A percentile compares a stretch with the other conserved stretches of the same genome.
phyloP scores from a whole-genome alignment of 2,329 filamentous ascomycete genomes.

The Colletotrichum cordylinicola region DNA sequence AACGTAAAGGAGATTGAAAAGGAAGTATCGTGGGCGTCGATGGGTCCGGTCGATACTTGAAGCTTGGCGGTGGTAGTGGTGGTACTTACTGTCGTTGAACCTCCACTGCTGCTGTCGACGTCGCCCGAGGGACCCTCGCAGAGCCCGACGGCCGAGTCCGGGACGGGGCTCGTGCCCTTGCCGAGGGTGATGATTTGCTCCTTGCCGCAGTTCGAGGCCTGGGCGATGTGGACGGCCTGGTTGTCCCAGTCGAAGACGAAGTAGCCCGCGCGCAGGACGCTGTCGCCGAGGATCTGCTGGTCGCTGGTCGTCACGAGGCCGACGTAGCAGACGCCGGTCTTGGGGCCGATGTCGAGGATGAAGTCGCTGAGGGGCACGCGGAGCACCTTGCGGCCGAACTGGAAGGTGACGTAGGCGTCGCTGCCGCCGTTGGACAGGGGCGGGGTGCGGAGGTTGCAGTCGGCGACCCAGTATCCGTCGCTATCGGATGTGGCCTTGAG shows the following conservation, averaged over 20 bases:
- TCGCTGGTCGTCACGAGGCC: constrained; percentile 45
- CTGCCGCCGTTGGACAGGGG: constrained; percentile 33
- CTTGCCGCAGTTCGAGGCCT: constrained; percentile 45
- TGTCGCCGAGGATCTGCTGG: constrained; percentile 50
- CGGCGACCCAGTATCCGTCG: constrained; percentile 49
- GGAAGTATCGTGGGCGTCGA: not conserved
- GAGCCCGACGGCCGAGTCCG: constrained; percentile 34
- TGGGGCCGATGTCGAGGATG: constrained; percentile 46
- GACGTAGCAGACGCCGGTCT: constrained; percentile 42
- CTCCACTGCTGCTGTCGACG: not conserved
- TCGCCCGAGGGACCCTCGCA: constrained; percentile 33
- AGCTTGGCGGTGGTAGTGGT: not conserved
- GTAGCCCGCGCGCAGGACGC: constrained; percentile 48
- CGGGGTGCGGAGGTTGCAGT: constrained; percentile 42
- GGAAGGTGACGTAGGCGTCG: constrained; percentile 47
- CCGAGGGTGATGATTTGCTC: constrained; percentile 42
- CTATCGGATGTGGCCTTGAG: constrained; percentile 46
- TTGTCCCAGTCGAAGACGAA: constrained; percentile 55
- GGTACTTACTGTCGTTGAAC: not conserved
- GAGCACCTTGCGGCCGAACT: constrained; percentile 47
- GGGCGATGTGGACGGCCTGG: constrained; percentile 43
- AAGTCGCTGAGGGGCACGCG: constrained; percentile 53
- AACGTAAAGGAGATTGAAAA: not conserved
- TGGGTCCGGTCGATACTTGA: not conserved
- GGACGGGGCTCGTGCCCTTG: constrained; percentile 36